These are phyloP conservation scores for Huiozyma sinensis DNA, from an alignment of 805 yeast species.

Conservation along the genomic window DNA sequence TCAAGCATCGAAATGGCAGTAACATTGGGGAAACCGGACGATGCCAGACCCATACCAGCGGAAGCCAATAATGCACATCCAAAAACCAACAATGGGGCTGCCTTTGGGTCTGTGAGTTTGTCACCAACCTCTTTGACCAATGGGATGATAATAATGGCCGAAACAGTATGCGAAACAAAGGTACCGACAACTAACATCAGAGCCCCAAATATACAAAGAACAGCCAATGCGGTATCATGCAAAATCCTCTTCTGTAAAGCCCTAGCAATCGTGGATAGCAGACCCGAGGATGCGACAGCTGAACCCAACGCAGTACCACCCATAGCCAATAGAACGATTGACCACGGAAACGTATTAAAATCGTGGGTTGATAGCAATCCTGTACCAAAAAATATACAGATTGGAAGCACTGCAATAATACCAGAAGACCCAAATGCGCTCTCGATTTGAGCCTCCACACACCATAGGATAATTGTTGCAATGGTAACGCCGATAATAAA, in stretches of 20 bases:
- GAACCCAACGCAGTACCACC: slow-evolving; percentile 94
- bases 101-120: slow-evolving; percentile 58
- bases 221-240: slow-evolving; percentile 53
- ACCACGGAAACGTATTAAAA: slow-evolving; percentile 92
- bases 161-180: slow-evolving; percentile 92
- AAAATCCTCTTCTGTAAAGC: slow-evolving; percentile 55
- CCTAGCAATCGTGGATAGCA: slow-evolving; percentile 66
- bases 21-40: slow-evolving; percentile 95
- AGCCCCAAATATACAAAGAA: slow-evolving; percentile 71
- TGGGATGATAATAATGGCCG: slow-evolving; percentile 87
- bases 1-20: slow-evolving; percentile 93
- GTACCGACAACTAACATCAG: slow-evolving; percentile 82
- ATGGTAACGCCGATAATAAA: slow-evolving; percentile 60
- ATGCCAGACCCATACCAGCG: slow-evolving; percentile 94
- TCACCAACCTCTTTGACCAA: slow-evolving; percentile 81
- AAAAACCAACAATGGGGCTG: slow-evolving; percentile 36
- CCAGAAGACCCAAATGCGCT: slow-evolving; percentile 85
- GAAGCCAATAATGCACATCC: slow-evolving; percentile 61
- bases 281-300: slow-evolving; percentile 86
- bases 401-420: slow-evolving; percentile 75
- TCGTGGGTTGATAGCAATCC: slow-evolving; percentile 78
- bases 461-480: slow-evolving; percentile 77
- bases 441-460: slow-evolving; percentile 66
- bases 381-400: slow-evolving; percentile 80
- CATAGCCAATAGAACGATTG: slow-evolving; percentile 91